Percentiles rank a stretch among this genome's conserved stretches.
phyloP scores from a whole-genome alignment of 768 basidiomycete species.

The Lentinula aciculospora region DNA sequence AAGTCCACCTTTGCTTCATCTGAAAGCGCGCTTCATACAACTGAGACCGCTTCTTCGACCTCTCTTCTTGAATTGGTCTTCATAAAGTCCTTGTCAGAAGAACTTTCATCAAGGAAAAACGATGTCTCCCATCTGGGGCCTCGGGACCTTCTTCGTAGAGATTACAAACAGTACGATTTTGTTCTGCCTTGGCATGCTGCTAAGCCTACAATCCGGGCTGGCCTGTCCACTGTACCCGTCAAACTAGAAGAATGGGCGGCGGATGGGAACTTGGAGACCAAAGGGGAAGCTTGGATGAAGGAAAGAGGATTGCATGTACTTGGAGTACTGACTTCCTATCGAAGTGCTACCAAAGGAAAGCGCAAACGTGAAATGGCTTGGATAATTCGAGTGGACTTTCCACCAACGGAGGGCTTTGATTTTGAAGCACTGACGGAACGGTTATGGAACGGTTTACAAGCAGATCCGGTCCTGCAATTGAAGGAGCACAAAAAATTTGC shows the following conservation, averaged over 20 bases:
- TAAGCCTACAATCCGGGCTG: conserved; percentile 47
- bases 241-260: conserved; percentile 53
- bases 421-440: conserved; percentile 36
- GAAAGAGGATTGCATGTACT: conserved; percentile 61
- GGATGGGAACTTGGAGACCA: conserved; percentile 34
- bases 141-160: conserved; percentile 81
- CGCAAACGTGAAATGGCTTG: conserved; percentile 42
- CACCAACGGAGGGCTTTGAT: conserved; percentile 17
- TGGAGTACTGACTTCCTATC: conserved; percentile 78
- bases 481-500: conserved; percentile 42
- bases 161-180: conserved; percentile 85
- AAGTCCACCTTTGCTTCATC: conserved; percentile 38
- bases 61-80: conserved; percentile 31
- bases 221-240: conserved; percentile 80
- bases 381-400: conserved; percentile 43
- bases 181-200: conserved; percentile 31
- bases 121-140: conserved; percentile 63
- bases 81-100: conserved; percentile 42
- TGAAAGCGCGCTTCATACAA: conserved; percentile 14
- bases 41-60: conserved; percentile 14
- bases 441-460: conserved; percentile 59
- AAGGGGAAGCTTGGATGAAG: conserved; percentile 52
- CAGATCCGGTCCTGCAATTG: conserved; percentile 42
- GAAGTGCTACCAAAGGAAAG: conserved; percentile 29
- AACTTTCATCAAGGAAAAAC: conserved; percentile 53